Evolutionary conservation across 768 basidiomycete species (phyloP).

Genomic region (Leccinum variicolor): DNA sequence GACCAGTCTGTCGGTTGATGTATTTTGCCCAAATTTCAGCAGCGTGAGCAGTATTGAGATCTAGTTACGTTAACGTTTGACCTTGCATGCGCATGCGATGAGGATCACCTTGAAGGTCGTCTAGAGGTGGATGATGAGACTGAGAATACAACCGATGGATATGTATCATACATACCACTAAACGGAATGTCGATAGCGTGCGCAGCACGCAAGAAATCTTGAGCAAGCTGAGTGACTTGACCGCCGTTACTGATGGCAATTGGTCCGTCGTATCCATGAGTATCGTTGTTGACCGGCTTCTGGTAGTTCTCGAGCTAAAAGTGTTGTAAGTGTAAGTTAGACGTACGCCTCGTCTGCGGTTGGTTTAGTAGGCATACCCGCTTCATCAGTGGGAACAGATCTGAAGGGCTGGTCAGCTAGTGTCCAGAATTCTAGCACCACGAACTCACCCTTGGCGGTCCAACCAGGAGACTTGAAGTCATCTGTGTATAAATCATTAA

Average conservation of each 20-base stretch:
- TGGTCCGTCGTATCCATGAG: slow-evolving; percentile 71
- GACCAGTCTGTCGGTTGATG: slow-evolving; percentile 69
- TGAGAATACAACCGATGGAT: not conserved
- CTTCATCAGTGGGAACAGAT: slow-evolving; percentile 71
- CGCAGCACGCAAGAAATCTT: slow-evolving; percentile 65
- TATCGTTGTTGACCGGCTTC: slow-evolving; percentile 64
- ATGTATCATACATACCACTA: slow-evolving; percentile 44
- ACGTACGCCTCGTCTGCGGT: not conserved
- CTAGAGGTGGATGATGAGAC: slow-evolving; percentile 27
- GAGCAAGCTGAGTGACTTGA: slow-evolving; percentile 57
- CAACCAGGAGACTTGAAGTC: slow-evolving; percentile 73
- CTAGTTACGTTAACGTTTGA: slow-evolving; percentile 26
- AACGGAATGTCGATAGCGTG: slow-evolving; percentile 61
- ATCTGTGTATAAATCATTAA: slow-evolving; percentile 35
- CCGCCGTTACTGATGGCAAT: slow-evolving; percentile 73
- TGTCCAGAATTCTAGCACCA: not conserved
- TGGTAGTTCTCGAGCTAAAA: slow-evolving; percentile 69
- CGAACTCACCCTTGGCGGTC: slow-evolving; percentile 52
- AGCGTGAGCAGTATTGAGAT: slow-evolving; percentile 55
- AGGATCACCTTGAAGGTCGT: slow-evolving; percentile 55
- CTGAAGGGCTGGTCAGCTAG: slow-evolving; percentile 30
- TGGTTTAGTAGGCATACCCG: slow-evolving; percentile 34
- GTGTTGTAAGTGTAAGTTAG: not conserved
- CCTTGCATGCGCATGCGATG: not conserved
- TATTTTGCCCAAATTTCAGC: slow-evolving; percentile 78